Evolutionary conservation across 768 basidiomycete species (phyloP), one percentile per base, ranked within the genome.

Genomic region (Coprinopsis marcescibilis): DNA sequence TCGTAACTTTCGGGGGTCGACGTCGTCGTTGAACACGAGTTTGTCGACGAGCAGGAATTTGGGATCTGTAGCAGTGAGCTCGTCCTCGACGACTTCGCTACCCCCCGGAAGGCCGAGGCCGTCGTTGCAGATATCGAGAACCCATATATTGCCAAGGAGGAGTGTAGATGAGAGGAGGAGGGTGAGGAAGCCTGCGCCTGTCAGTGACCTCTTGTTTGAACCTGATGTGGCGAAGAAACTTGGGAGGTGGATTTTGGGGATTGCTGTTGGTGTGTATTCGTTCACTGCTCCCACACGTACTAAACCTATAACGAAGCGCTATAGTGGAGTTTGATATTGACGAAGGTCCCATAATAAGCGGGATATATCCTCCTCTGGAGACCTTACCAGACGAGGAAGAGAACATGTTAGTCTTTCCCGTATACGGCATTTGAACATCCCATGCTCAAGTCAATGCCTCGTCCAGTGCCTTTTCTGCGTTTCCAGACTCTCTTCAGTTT

Each of bases 271-370:
- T 76, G 59, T 53, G 72, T 63, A 24, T 25, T 38, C 49, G 52
- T 12, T 43, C 10, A 17, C n/a, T 24, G 17, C 19, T 8, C 42
- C 14, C 38, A n/a, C 14, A 15, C 17, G 24, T 48, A 17, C 20
- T 24, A 46, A 50, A 42, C 49, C 41, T 20, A 24, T 47, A 40
- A 20, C 17, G 23, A 17, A 1, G 23, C 5, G 17, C 30, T 33
- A 10, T 49, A 89, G 86, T 91, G 29, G 82, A 93, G 54, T 96
- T 96, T 58, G 92, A 96, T 65, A 63, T 92, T 37, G 92, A 95
- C 53, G 68, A 84, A 39, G 92, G 92, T 2, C 92, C 92, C 7
- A 79, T 85, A 4, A 70, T 95, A 19, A 76, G 78, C 44, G 75
- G 80, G 12, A 61, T 89, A 33, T 84, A 83, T 52, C 87, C 89